Base-by-base conservation (phyloP, 2,329 filamentous ascomycete genomes). In the Septoria petroselini region DNA sequence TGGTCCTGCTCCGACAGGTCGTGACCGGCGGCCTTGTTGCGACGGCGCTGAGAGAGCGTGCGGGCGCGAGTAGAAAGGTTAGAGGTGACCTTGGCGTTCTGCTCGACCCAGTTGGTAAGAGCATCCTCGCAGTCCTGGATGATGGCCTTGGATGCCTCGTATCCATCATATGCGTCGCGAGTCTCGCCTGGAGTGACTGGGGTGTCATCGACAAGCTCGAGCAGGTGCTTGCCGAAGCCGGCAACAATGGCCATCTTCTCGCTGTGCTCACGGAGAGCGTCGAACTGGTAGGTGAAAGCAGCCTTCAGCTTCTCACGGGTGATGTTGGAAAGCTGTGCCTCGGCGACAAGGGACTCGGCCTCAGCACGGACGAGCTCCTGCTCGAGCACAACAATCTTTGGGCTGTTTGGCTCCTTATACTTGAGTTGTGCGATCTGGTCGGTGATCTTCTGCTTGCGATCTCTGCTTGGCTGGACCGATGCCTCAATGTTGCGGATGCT, bases 301-400 rank as follows among this genome's bases (percentile, higher is more conserved):
- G 91, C 87, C 82, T 98, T 98, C 69, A 98, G 84, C 81, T 98
- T 98, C 76, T 98, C 91, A 65, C 93, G 91, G 19, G 94, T 98
- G 68, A 98, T 98, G 79, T 98, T 98, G 69, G 91, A 96, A 44
- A 98, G 81, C 75, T 98, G 93, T 6, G 93, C 93, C 73, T 98
- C 93, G 56, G 93, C 93, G 49, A 98, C 93, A 11, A 98, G 83
- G n/a, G 93, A 97, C 72, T 98, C 93, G 64, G 93, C 93, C 73
- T 98, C 93, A 61, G 93, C 93, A 64, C 93, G 91, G 62, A 98
- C 93, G 52, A 98, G 87, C 73, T 98, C 93, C 73, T 98, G 93
- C 75, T 98, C 93, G 48, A 98, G 84, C 33, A 98, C 91, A 50
- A 96, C 90, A 62, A 98, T 96, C 75, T 90, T 93, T 58, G 91